Evolutionary conservation across 768 basidiomycete genomes (phyloP).

Genomic region (Mycena capillaripes): DNA sequence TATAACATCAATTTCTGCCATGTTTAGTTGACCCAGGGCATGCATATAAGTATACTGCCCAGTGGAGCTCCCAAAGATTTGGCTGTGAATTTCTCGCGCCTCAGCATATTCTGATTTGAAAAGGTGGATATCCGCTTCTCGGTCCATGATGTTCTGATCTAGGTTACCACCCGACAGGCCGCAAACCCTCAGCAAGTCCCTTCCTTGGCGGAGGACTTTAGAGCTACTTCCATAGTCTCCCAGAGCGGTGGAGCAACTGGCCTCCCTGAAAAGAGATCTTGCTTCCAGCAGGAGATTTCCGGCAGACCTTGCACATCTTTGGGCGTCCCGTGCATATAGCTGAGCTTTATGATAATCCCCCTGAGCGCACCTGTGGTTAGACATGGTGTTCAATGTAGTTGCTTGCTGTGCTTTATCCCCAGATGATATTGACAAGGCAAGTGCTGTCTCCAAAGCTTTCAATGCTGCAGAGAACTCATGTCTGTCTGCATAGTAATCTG

Average conservation of each 20-base stretch:
- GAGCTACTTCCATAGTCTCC: neutral
- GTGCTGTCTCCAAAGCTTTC: neutral
- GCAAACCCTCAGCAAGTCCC: neutral
- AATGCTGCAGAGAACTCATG: neutral
- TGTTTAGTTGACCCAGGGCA: neutral
- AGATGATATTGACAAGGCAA: no score
- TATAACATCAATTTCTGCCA: neutral
- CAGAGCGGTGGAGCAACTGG: neutral
- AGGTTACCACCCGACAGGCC: neutral
- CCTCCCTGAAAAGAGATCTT: neutral
- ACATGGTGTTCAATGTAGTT: neutral
- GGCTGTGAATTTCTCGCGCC: neutral
- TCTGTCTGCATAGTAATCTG: neutral
- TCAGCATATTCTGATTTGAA: neutral
- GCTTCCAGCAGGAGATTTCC: neutral
- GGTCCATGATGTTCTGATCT: neutral
- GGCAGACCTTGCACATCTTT: neutral
- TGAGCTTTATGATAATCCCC: neutral
- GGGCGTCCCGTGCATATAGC: neutral
- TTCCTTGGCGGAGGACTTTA: neutral
- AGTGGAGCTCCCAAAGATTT: neutral
- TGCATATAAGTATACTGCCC: neutral
- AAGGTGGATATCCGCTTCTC: neutral
- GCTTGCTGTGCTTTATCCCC: neutral
- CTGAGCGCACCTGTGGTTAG: neutral